These are phyloP conservation scores for Ophiostoma populinum DNA, from an alignment of 2,329 filamentous ascomycete species.

Conservation along the genomic window DNA sequence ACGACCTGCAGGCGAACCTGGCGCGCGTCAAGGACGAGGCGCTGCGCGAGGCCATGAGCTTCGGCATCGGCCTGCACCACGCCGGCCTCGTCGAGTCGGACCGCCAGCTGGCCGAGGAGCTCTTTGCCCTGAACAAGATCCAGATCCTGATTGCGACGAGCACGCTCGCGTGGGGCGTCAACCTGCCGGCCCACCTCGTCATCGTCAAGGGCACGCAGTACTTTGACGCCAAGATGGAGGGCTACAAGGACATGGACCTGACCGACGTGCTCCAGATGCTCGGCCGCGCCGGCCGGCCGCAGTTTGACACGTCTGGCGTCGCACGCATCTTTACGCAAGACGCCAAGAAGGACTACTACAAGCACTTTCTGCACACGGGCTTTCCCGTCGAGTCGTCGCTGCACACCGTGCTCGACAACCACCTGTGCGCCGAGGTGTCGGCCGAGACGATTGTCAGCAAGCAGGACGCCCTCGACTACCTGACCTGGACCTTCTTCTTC, in stretches of 20 bases:
- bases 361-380: constrained; percentile 94
- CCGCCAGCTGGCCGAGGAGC: constrained; percentile 75
- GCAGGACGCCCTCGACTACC: constrained; percentile 90
- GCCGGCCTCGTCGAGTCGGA: constrained; percentile 93
- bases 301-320: constrained; percentile 91
- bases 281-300: constrained; percentile 82
- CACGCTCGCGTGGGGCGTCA: constrained; percentile 95
- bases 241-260: constrained; percentile 96
- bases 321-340: constrained; percentile 96
- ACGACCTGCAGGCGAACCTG: constrained; percentile 80
- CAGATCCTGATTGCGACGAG: constrained; percentile 92
- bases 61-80: constrained; percentile 93
- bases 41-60: constrained; percentile 82
- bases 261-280: constrained; percentile 98
- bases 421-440: constrained; percentile 86
- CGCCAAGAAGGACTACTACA: constrained; percentile 97
- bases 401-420: constrained; percentile 92
- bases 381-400: constrained; percentile 95
- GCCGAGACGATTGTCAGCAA: constrained; percentile 86
- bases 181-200: constrained; percentile 87
- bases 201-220: constrained; percentile 97
- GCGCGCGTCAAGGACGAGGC: constrained; percentile 82
- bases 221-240: constrained; percentile 94
- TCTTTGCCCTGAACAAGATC: constrained; percentile 96
- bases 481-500: constrained; percentile 99